These are phyloP conservation scores for Pythium apleroticum DNA, from an alignment of 352 stramenopile species.

Conservation along the genomic window DNA sequence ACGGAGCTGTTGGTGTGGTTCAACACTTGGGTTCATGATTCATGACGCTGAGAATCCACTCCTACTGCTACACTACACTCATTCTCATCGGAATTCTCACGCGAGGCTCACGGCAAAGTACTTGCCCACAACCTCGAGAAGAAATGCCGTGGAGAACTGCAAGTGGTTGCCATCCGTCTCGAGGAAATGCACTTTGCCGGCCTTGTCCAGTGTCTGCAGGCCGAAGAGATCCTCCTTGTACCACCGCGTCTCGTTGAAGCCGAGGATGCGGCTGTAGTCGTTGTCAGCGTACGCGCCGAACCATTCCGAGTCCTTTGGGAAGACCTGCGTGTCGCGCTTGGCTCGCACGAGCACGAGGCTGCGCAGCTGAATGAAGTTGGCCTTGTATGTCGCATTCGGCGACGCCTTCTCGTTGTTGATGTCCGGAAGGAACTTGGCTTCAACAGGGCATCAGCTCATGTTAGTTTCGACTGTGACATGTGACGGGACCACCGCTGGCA, in stretches of 20 bases:
- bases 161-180: constrained; percentile 91
- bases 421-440: constrained; percentile 78
- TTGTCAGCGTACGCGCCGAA: constrained; percentile 86
- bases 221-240: constrained; percentile 93
- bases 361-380: constrained; percentile 85
- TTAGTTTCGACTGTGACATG: background rate
- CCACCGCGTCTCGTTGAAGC: constrained; percentile 92
- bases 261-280: constrained; percentile 65
- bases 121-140: constrained; percentile 80
- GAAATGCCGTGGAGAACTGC: constrained; percentile 81
- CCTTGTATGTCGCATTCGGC: constrained; percentile 80
- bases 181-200: constrained; percentile 90
- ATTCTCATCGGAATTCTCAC: background rate
- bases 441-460: background rate
- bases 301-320: constrained; percentile 82
- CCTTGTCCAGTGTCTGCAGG: constrained; percentile 80
- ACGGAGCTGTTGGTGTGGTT: constrained; percentile 10
- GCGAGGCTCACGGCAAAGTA: constrained; percentile 54
- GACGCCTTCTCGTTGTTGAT: constrained; percentile 90
- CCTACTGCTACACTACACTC: background rate
- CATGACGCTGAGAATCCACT: background rate
- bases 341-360: constrained; percentile 91
- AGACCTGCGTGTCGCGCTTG: constrained; percentile 90
- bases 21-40: constrained; percentile 20
- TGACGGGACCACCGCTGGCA: background rate